Evolutionary conservation across 2,329 filamentous ascomycete species (phyloP).

Genomic region (Graphilbum fragrans): DNA sequence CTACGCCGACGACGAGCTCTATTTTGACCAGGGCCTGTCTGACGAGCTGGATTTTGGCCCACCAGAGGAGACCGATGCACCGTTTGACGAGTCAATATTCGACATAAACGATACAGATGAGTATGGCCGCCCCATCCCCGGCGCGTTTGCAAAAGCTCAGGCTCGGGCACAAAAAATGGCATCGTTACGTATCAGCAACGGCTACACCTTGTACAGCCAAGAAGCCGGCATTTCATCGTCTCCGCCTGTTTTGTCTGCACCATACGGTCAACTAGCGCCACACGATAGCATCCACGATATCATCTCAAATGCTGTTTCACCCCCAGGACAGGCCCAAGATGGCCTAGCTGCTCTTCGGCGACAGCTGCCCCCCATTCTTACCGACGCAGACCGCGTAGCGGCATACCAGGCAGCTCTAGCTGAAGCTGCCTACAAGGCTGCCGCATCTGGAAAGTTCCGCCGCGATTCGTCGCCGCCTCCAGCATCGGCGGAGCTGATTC

Average conservation of each 20-base stretch:
- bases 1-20: constrained; percentile 50
- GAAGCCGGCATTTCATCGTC: too few species aligned
- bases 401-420: constrained; percentile 78
- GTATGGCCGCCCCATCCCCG: constrained; percentile 48
- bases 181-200: background rate
- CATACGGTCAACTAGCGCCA: too few species aligned
- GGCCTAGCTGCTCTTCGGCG: constrained; percentile 1
- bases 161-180: constrained; percentile 17
- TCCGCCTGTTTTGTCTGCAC: too few species aligned
- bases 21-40: constrained; percentile 44
- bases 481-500: constrained; percentile 9
- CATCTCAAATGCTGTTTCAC: too few species aligned
- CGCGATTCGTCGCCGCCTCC: constrained; percentile 38
- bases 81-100: constrained; percentile 64
- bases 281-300: too few species aligned
- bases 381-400: constrained; percentile 15
- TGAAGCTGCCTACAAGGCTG: constrained; percentile 66
- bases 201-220: too few species aligned
- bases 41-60: constrained; percentile 33
- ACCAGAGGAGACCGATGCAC: constrained; percentile 37
- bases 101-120: constrained; percentile 54
- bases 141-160: constrained; percentile 42
- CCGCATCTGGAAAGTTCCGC: constrained; percentile 62
- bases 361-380: constrained; percentile 7
- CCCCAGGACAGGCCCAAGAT: too few species aligned